Conservation (phyloP, 1,139 yeast genomes). For the Hyphopichia burtonii region DNA sequence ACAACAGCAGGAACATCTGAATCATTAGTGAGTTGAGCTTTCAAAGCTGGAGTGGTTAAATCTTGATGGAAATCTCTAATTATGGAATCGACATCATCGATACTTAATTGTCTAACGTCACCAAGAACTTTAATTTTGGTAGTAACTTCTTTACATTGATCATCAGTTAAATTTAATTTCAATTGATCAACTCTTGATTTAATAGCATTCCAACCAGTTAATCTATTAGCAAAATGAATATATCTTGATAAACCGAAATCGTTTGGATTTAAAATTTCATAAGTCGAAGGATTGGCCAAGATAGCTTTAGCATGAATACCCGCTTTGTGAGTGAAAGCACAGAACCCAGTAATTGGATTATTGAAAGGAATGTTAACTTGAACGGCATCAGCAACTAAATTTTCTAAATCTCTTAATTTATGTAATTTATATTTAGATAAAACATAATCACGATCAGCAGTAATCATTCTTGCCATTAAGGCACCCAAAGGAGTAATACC, state of each 20-base stretch:
- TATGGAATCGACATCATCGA: conserved; percentile 50
- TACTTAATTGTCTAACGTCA: conserved; percentile 50
- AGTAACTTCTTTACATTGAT: conserved; percentile 57
- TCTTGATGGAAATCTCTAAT: conserved; percentile 46
- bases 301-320: conserved; percentile 64
- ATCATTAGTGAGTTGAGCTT: conserved; percentile 21
- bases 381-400: conserved; percentile 57
- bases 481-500: conserved; percentile 63
- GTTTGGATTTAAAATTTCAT: conserved; percentile 55
- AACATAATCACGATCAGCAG: conserved; percentile 58
- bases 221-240: conserved; percentile 58
- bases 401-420: conserved; percentile 56
- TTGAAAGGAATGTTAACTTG: conserved; percentile 59
- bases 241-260: conserved; percentile 59
- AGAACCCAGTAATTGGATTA: conserved; percentile 61
- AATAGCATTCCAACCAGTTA: conserved; percentile 57
- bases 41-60: conserved; percentile 25
- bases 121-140: conserved; percentile 55
- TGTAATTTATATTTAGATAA: conserved; percentile 54
- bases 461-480: conserved; percentile 63
- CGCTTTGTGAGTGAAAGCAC: conserved; percentile 63
- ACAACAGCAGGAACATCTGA: conserved; percentile 18
- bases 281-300: conserved; percentile 59
- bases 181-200: conserved; percentile 49
- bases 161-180: conserved; percentile 50